Base-by-base conservation (phyloP, 139 green algal genomes). In the Micromonas commoda region DNA sequence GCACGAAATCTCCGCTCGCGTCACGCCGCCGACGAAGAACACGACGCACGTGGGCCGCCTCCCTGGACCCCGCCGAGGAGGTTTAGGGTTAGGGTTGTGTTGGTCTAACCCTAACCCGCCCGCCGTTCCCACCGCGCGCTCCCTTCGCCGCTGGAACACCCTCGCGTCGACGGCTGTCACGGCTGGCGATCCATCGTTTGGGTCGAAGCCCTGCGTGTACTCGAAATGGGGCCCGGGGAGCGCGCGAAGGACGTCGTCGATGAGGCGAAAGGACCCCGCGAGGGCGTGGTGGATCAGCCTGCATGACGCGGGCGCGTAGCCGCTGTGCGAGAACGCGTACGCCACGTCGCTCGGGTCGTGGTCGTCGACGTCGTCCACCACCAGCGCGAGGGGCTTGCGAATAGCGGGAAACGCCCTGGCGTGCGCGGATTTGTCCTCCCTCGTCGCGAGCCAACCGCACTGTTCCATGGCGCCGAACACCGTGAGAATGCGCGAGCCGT, bases 21-120 rank as follows among this genome's bases (percentile, higher is more conserved):
- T 74, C 2, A 74, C 33, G 35, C 67, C 67, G 67, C 67, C 67
- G 67, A 74, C 32, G 35, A 74, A 74, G 35, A 60, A 57, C 16
- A 74, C 67, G 20, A 74, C 2, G 31, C 57, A 34, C 13, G 23
- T 29, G 2, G 67, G 67, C 9, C 45, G 45, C 16, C 45, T n/a
- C n/a, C n/a, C n/a, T n/a, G n/a, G n/a, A n/a, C n/a, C n/a, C n/a
- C n/a, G n/a, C n/a, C n/a, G n/a, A n/a, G n/a, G n/a, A n/a, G n/a
- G n/a, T n/a, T n/a, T n/a, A n/a, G n/a, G n/a, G n/a, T n/a, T n/a
- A n/a, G n/a, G n/a, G n/a, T n/a, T n/a, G n/a, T n/a, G n/a, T n/a
- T n/a, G n/a, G n/a, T n/a, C n/a, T n/a, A n/a, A n/a, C n/a, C n/a
- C n/a, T n/a, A n/a, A n/a, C n/a, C n/a, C n/a, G n/a, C n/a, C n/a